Base-by-base conservation (phyloP, 495 filamentous ascomycete genomes). In the Penicillium pulvis region DNA sequence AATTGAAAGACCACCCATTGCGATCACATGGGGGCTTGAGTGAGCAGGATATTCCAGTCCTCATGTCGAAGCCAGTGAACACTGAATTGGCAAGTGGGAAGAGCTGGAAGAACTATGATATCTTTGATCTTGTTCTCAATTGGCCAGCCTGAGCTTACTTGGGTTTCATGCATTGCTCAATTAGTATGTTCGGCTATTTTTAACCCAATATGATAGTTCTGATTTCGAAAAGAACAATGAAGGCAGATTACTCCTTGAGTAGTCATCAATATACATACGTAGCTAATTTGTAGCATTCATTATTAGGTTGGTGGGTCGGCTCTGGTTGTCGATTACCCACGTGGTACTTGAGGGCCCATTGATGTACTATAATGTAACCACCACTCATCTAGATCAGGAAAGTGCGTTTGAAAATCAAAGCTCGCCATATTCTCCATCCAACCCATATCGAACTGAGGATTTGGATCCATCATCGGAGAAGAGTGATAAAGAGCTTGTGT, bases 21-120 rank as follows among this genome's bases (percentile, higher is more conserved):
- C 64, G 71, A 17, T 74, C 73, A 2, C 73, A 75, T 50, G 71
- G 71, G 6, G 71, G 71, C 3, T 30, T 74, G 26, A 73, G 67
- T 14, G 72, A 75, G 57, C 66, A 70, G 55, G 33, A 60, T 5
- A 55, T 73, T 19, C 71, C 70, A 9, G 26, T 75, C 9, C 56
- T 75, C 6, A 65, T 62, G 56, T 71, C 70, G 12, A 68, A 59
- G 43, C 55, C 61, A 19, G 19, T 62, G 0, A 26, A 16, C 6
- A n/a, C 8, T 39, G 10, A 35, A 39, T 11, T 6, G 30, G 4
- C 7, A 14, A 39, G 9, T 47, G n/a, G 19, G 12, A 66, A 59
- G 51, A 8, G 28, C 5, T 72, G 70, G 70, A 68, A 65, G 39
- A 74, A 73, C 49, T 73, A 65, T 54, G 70, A 75, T 56, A 52